Percentiles rank a stretch among this genome's conserved stretches.
phyloP scores from a whole-genome alignment of 140 eudicot genomes.

The Flaveria floridana region DNA sequence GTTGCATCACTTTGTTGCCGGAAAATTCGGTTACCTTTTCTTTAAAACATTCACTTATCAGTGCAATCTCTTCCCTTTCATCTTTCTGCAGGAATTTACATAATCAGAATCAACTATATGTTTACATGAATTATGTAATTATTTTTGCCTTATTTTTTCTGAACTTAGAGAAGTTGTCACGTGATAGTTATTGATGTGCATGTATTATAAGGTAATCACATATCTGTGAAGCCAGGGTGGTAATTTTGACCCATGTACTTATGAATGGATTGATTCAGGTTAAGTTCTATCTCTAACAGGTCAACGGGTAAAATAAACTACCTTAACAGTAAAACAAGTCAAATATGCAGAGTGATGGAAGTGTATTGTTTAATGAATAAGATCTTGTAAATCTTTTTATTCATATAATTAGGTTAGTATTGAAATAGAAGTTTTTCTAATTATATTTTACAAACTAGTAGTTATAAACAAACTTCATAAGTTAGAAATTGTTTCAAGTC shows the following conservation, averaged over 20 bases:
- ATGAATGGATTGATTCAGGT: not conserved
- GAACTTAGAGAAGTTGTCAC: not conserved
- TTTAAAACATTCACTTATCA: slow-evolving; percentile 32
- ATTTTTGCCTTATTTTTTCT: not conserved
- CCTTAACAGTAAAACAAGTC: not conserved
- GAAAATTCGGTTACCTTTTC: slow-evolving; percentile 19
- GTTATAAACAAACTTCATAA: not conserved
- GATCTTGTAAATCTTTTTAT: slow-evolving; percentile 11
- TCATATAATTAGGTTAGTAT: not conserved
- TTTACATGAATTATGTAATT: slow-evolving; percentile 2
- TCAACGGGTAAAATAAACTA: not conserved
- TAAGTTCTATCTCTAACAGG: not conserved
- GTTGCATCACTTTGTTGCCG: slow-evolving; percentile 35
- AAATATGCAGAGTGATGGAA: slow-evolving; percentile 2
- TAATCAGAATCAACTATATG: slow-evolving; percentile 10
- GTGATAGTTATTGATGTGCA: not conserved
- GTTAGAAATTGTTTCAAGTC: not conserved
- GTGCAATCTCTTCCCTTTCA: slow-evolving; percentile 33
- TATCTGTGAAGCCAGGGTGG: not conserved
- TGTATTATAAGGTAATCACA: slow-evolving; percentile 8
- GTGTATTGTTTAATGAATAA: not conserved
- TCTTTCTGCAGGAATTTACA: slow-evolving; percentile 36
- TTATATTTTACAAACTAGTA: slow-evolving; percentile 1
- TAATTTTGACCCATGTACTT: slow-evolving; percentile 3
- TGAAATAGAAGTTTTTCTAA: not conserved